Percentiles rank a stretch among this genome's conserved stretches.
These are phyloP conservation scores for Pontederia crassipes DNA, from an alignment of 176 grass and related monocot species.

Conservation along the genomic window DNA sequence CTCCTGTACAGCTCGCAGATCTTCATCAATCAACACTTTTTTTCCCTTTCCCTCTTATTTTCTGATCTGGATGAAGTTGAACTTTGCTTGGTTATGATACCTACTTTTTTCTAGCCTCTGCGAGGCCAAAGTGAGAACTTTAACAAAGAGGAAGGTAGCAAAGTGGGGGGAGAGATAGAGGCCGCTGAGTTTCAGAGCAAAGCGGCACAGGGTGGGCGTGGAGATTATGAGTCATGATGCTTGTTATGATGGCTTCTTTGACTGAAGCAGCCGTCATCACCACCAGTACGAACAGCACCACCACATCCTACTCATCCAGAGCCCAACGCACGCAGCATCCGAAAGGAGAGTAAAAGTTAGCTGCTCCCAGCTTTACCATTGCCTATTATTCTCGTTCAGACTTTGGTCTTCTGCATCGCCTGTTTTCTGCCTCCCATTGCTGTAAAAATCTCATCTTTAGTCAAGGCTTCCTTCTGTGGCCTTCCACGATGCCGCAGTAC, in stretches of 20 bases:
- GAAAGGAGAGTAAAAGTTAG: constrained; percentile 36
- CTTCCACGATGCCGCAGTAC: constrained; percentile 74
- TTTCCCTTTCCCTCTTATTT: background rate
- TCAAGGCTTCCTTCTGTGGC: constrained; percentile 5
- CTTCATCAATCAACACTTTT: background rate
- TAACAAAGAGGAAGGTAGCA: background rate
- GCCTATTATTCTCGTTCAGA: background rate
- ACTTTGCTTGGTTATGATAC: background rate
- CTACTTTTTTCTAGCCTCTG: constrained; percentile 5
- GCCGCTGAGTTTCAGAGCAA: constrained; percentile 2
- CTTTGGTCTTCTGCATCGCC: constrained; percentile 10
- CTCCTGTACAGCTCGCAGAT: no score
- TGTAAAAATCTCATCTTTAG: constrained; percentile 5
- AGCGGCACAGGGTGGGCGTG: background rate
- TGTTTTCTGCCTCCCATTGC: background rate
- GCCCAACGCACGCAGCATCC: constrained; percentile 14
- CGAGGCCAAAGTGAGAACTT: background rate
- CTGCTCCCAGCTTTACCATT: constrained; percentile 38
- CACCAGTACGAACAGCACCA: background rate
- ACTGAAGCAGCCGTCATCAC: background rate
- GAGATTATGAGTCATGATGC: constrained; percentile 12
- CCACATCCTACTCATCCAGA: background rate
- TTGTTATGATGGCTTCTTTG: constrained; percentile 16
- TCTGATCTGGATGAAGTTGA: background rate
- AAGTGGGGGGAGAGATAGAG: no score